Base-by-base conservation (phyloP, 768 basidiomycete genomes). In the Lentinula raphanica region DNA sequence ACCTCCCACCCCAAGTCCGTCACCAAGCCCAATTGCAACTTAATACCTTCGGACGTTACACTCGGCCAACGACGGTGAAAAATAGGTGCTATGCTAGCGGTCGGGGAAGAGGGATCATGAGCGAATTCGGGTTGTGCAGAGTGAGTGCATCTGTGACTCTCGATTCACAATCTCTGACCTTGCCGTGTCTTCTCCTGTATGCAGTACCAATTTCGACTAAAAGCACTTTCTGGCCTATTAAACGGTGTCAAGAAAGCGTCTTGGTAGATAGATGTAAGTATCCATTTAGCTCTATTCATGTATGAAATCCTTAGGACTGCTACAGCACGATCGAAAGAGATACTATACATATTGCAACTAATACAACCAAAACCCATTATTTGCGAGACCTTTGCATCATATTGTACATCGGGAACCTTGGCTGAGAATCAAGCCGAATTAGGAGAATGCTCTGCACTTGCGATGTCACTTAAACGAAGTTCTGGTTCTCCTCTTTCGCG, bases 21-120 rank as follows among this genome's bases (percentile, higher is more conserved):
- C 91, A 94, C 70, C 91, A 94, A 63, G 96, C 96, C 15, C 94
- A 97, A 71, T 75, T 98, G 60, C 94, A 97, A 67, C 78, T 97
- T 50, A 96, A 96, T 72, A 85, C 87, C 5, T 92, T 97, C 65
- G 86, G 83, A 49, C 81, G 83, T 25, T 87, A 92, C 69, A 88
- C 91, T 0, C 85, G 91, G 38, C 89, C 92, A n/a, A 86, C 86
- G 13, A 86, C 85, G 2, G 90, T 97, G 31, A 94, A 92, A 76
- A 94, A 94, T 69, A 79, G 95, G 27, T 98, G 96, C 65, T 74
- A 79, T 19, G 91, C 88, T 71, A 85, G 91, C 8, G 96, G 96
- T 0, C 79, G 86, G 59, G 94, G 92, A 6, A 81, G 93, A 60
- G 96, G 94, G 55, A 77, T 97, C 31, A 88, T 98, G 63, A 86